A percentile compares a stretch with the other conserved stretches of the same genome.
Evolutionary conservation across 306 rosid species (phyloP).

Genomic region (Delonix regia): DNA sequence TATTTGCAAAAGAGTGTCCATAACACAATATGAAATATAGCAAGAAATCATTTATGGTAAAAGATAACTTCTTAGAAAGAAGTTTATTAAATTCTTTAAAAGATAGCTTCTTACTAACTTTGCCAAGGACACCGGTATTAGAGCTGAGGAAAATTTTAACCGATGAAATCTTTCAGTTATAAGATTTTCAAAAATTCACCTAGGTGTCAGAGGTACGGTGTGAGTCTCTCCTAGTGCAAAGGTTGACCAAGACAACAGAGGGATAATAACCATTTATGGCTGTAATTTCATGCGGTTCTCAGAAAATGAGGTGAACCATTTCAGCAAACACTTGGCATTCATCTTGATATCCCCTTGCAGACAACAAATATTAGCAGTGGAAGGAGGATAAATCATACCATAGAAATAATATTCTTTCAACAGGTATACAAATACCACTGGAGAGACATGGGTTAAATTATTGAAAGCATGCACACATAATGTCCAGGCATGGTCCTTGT

Average conservation of each 20-base stretch:
- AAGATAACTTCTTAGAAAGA: not conserved
- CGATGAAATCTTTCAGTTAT: not conserved
- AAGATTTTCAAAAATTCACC: not conserved
- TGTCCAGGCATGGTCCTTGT: slow-evolving; percentile 44
- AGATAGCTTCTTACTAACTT: not conserved
- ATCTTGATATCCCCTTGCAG: not conserved
- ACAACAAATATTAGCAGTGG: slow-evolving; percentile 10
- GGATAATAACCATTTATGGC: slow-evolving; percentile 14
- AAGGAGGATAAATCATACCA: slow-evolving; percentile 57
- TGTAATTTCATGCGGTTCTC: not conserved
- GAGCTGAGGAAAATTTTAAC: not conserved
- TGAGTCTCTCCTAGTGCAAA: not conserved
- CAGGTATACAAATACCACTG: slow-evolving; percentile 74
- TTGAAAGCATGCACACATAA: slow-evolving; percentile 70
- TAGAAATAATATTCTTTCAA: slow-evolving; percentile 75
- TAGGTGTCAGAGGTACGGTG: not conserved
- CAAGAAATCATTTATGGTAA: slow-evolving; percentile 4
- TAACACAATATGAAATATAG: not conserved
- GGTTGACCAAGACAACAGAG: not conserved
- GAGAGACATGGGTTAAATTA: slow-evolving; percentile 71
- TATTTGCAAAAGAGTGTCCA: not conserved
- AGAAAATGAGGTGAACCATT: slow-evolving; percentile 30
- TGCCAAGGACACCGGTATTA: slow-evolving; percentile 3
- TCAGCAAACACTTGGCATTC: slow-evolving; percentile 29
- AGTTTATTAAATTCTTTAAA: not conserved